A percentile compares a stretch with the other conserved stretches of the same genome.
Evolutionary conservation across 495 filamentous ascomycete species (phyloP).

Genomic region (Hypoxylon lenormandii): DNA sequence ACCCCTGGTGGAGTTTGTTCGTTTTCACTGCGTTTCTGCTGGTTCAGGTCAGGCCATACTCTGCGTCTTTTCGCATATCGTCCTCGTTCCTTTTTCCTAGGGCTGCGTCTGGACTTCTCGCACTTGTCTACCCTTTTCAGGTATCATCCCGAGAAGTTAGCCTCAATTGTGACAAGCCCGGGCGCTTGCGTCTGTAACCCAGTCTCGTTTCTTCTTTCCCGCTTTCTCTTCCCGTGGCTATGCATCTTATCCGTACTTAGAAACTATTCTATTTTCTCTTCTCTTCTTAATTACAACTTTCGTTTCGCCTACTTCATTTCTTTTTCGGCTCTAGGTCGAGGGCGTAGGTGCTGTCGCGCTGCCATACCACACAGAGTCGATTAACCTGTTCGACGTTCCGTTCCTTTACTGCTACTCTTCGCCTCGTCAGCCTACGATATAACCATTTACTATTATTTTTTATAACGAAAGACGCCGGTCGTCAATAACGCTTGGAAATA

Average conservation of each 20-base stretch:
- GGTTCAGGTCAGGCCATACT: constrained; percentile 38
- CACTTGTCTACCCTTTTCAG: constrained; percentile 36
- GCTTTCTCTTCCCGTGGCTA: constrained; percentile 29
- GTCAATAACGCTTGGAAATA: constrained; percentile 50
- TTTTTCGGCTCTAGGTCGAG: constrained; percentile 42
- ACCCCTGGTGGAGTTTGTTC: constrained; percentile 18
- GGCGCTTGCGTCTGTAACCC: constrained; percentile 43
- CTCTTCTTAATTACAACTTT: constrained; percentile 58
- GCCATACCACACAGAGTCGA: constrained; percentile 33
- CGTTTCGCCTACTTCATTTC: constrained; percentile 50
- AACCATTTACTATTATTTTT: constrained; percentile 33
- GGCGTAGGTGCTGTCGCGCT: constrained; percentile 48
- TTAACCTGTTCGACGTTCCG: constrained; percentile 48
- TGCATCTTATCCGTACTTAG: constrained; percentile 49
- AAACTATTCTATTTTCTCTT: constrained; percentile 16
- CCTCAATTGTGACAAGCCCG: constrained; percentile 20
- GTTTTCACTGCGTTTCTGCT: constrained; percentile 45
- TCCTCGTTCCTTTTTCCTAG: constrained; percentile 14
- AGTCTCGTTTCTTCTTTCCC: background rate
- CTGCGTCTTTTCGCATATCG: constrained; percentile 18
- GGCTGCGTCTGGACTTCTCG: constrained; percentile 24
- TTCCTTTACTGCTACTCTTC: constrained; percentile 51
- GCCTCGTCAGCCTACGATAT: constrained; percentile 18
- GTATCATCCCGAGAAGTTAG: constrained; percentile 24
- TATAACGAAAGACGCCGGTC: constrained; percentile 61